phyloP scores from a whole-genome alignment of 176 grass and related monocot species.

The Guadua angustifolia region DNA sequence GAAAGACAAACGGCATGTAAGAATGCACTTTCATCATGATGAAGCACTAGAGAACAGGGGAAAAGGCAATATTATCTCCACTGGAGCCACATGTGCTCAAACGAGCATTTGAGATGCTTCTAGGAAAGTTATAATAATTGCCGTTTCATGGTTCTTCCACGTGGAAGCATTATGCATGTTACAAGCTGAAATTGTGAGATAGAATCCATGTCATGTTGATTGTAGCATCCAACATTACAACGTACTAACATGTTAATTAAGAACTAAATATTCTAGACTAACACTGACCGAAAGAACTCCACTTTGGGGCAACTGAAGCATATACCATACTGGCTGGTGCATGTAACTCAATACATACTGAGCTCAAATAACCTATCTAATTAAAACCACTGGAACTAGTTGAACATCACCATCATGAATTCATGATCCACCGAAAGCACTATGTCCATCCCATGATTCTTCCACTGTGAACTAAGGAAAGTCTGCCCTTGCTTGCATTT shows the following conservation, averaged over 20 bases:
- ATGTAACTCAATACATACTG: neutral
- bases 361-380: constrained; percentile 16
- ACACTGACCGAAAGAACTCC: constrained; percentile 1
- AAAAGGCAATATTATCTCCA: neutral
- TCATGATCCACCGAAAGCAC: constrained; percentile 34
- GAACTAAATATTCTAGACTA: constrained; percentile 13
- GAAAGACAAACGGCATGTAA: neutral
- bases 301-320: neutral
- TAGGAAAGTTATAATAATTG: constrained; percentile 24
- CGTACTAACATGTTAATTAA: neutral
- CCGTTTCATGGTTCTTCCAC: constrained; percentile 28
- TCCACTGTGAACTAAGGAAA: constrained; percentile 16
- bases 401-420: constrained; percentile 23
- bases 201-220: neutral
- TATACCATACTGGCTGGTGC: neutral
- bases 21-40: neutral
- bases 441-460: constrained; percentile 36
- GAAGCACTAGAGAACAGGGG: neutral
- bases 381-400: constrained; percentile 13
- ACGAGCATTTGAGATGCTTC: constrained; percentile 6
- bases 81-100: neutral
- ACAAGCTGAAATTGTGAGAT: neutral
- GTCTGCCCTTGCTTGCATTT: constrained; percentile 18
- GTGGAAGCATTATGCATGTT: constrained; percentile 21
- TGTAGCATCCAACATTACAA: constrained; percentile 18